Evolutionary conservation across 805 yeast genomes (phyloP).

Genomic region (Metschnikowia peoriensis): DNA sequence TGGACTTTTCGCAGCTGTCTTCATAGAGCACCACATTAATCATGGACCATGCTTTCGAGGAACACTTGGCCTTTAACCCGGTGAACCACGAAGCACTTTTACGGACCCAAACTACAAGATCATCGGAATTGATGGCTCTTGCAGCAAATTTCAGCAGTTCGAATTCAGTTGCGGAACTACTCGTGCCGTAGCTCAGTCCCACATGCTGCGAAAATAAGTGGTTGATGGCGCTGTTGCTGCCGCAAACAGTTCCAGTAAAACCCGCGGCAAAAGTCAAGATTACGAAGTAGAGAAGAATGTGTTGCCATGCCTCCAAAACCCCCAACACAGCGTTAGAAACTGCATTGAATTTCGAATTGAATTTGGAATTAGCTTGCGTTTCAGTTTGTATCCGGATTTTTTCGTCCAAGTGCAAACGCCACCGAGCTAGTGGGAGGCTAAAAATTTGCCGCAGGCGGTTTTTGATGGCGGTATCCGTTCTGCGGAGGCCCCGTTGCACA

Average conservation of each 20-base stretch:
- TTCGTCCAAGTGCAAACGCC: background rate
- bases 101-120: background rate
- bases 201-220: too few relatives aligned
- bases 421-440: background rate
- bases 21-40: constrained; percentile 1
- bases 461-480: background rate
- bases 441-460: constrained; percentile 3
- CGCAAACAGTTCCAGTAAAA: constrained; percentile 1
- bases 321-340: background rate
- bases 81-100: background rate
- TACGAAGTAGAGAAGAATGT: constrained; percentile 9
- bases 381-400: background rate
- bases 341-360: background rate
- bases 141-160: background rate
- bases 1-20: background rate
- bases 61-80: background rate
- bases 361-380: background rate
- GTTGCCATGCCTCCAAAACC: constrained; percentile 5
- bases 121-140: background rate
- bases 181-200: too few relatives aligned
- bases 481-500: background rate
- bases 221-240: background rate
- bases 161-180: too few relatives aligned
- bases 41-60: background rate
- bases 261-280: background rate